These are phyloP conservation scores for Roridomyces roridus DNA, from an alignment of 768 basidiomycete species.

Conservation along the genomic window DNA sequence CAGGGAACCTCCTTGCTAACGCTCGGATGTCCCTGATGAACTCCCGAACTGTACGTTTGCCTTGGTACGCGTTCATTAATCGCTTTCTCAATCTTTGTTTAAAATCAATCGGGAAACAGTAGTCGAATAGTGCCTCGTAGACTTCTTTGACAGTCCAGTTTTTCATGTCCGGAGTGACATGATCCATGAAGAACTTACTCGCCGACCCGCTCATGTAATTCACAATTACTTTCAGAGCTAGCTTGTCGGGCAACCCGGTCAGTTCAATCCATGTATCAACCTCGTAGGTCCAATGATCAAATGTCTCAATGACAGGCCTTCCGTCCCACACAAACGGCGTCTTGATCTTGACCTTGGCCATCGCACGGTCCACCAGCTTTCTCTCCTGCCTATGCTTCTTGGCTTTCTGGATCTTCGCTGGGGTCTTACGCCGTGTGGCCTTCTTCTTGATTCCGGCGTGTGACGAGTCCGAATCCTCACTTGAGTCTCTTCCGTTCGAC, in stretches of 20 bases:
- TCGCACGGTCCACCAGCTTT: background rate
- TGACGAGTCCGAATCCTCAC: too few relatives aligned
- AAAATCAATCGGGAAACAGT: conserved; percentile 20
- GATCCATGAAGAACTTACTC: conserved; percentile 30
- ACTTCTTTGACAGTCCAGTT: conserved; percentile 21
- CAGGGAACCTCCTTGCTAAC: conserved; percentile 12
- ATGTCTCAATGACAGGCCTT: conserved; percentile 21
- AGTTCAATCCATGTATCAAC: conserved; percentile 25
- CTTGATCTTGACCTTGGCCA: conserved; percentile 18
- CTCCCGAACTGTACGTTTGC: conserved; percentile 14
- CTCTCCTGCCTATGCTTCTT: background rate
- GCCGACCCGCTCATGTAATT: conserved; percentile 29
- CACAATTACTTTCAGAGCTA: conserved; percentile 19
- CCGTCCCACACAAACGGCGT: conserved; percentile 26
- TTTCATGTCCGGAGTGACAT: conserved; percentile 12
- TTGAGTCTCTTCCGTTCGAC: too few relatives aligned
- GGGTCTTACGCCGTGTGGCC: too few relatives aligned
- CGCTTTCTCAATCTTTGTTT: conserved; percentile 10
- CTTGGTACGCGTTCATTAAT: conserved; percentile 16
- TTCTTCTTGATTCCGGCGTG: background rate
- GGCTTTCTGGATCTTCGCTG: background rate
- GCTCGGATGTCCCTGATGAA: conserved; percentile 9
- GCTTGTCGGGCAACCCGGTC: conserved; percentile 8
- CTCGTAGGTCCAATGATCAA: conserved; percentile 22
- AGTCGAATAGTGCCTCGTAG: conserved; percentile 17